phyloP scores from a whole-genome alignment of 805 yeast genomes.

The Schwanniomyces polymorphus region DNA sequence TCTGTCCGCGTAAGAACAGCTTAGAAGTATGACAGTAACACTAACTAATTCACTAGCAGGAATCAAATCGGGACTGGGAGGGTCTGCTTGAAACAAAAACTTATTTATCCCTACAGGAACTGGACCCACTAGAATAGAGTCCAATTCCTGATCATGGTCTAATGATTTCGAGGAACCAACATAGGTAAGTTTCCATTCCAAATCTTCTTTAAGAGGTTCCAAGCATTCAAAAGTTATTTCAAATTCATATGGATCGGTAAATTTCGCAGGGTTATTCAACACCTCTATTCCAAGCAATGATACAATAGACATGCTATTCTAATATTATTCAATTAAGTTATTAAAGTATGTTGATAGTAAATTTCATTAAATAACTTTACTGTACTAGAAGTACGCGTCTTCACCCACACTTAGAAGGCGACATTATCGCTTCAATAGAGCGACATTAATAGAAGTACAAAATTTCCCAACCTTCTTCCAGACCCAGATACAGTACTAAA shows the following conservation, averaged over 20 bases:
- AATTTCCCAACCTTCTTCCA: neutral
- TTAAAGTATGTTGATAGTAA: neutral
- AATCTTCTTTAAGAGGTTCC: slow-evolving; percentile 86
- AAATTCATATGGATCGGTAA: slow-evolving; percentile 90
- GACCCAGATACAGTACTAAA: neutral
- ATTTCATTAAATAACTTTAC: neutral
- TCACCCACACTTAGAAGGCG: neutral
- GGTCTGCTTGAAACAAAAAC: slow-evolving; percentile 90
- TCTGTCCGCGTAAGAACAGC: slow-evolving; percentile 90
- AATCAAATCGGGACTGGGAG: slow-evolving; percentile 93
- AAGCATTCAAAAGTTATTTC: slow-evolving; percentile 97
- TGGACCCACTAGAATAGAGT: slow-evolving; percentile 96
- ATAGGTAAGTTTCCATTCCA: slow-evolving; percentile 96
- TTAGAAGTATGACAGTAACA: slow-evolving; percentile 89
- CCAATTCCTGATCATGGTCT: slow-evolving; percentile 96
- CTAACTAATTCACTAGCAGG: slow-evolving; percentile 95
- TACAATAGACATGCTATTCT: slow-evolving; percentile 76
- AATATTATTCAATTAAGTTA: neutral
- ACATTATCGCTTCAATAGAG: no score
- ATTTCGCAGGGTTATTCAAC: slow-evolving; percentile 90
- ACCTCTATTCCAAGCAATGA: slow-evolving; percentile 90
- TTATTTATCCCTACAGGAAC: slow-evolving; percentile 97
- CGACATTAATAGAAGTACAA: no score
- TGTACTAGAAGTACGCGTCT: slow-evolving; percentile 1
- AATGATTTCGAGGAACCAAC: slow-evolving; percentile 94